A percentile compares a stretch with the other conserved stretches of the same genome.
These are phyloP conservation scores for Polytolypa hystricis DNA, from an alignment of 2,329 filamentous ascomycete species.

Conservation along the genomic window DNA sequence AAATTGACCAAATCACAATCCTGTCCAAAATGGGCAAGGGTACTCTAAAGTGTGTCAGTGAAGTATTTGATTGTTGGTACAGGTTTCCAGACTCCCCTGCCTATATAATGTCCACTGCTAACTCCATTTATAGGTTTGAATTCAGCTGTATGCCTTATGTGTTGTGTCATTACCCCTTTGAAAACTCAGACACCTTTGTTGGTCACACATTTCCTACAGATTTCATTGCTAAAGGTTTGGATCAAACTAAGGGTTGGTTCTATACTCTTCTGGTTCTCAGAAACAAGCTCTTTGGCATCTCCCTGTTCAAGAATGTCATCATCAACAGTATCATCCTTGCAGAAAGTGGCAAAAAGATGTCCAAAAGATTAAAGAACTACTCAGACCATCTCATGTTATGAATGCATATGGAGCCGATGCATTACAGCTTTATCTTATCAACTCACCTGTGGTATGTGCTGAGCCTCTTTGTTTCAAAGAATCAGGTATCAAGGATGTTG, in stretches of 20 bases:
- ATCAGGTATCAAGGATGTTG: conserved; percentile 75
- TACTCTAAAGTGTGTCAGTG: conserved; percentile 60
- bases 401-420: conserved; percentile 76
- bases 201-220: conserved; percentile 69
- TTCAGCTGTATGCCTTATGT: conserved; percentile 86
- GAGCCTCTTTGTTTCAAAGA: conserved; percentile 81
- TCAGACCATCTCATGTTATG: conserved; percentile 72
- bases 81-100: background rate
- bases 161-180: conserved; percentile 74
- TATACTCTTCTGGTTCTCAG: conserved; percentile 77
- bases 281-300: conserved; percentile 66
- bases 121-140: conserved; percentile 45
- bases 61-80: conserved; percentile 79
- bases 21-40: conserved; percentile 74
- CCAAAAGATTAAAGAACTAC: conserved; percentile 84
- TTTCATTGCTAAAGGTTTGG: conserved; percentile 78
- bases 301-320: conserved; percentile 80
- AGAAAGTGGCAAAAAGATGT: conserved; percentile 92
- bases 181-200: conserved; percentile 61
- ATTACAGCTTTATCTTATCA: conserved; percentile 84
- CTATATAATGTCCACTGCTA: background rate
- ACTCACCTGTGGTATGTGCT: conserved; percentile 77
- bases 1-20: conserved; percentile 80
- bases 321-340: conserved; percentile 82
- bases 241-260: conserved; percentile 87